Percentiles rank a stretch among this genome's conserved stretches.
These are phyloP conservation scores for Rhytidiadelphus loreus DNA, from an alignment of 225 moss, liverwort and hornwort genomes.

Conservation along the genomic window DNA sequence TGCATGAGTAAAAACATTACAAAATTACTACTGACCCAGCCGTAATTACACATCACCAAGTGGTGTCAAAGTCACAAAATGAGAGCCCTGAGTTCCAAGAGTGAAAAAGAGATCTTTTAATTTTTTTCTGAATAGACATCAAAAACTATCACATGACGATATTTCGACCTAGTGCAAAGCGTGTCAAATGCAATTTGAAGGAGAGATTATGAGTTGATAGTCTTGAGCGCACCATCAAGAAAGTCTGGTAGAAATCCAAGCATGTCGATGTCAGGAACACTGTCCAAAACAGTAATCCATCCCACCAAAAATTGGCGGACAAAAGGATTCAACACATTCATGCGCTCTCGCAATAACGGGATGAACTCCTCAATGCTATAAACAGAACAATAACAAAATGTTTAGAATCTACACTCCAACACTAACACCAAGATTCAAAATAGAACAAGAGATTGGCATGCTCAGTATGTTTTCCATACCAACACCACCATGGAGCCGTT, in stretches of 20 bases:
- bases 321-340: conserved; percentile 92
- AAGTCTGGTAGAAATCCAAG: conserved; percentile 98
- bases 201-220: not conserved
- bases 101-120: not conserved
- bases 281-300: conserved; percentile 98
- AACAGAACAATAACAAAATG: not conserved
- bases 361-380: conserved; percentile 95
- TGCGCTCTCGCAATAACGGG: conserved; percentile 80
- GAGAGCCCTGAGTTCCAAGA: not conserved
- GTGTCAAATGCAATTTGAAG: not conserved
- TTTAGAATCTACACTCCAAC: not conserved
- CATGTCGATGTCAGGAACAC: conserved; percentile 98
- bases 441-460: not conserved
- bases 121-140: not conserved
- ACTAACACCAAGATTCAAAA: not conserved
- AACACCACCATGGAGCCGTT: not conserved
- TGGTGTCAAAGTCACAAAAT: not conserved
- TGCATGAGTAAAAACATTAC: not conserved
- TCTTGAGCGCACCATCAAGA: conserved; percentile 69
- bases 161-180: not conserved
- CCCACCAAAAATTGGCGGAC: conserved; percentile 96
- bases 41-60: not conserved
- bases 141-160: not conserved
- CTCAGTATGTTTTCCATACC: not conserved
- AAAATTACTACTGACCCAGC: not conserved